Evolutionary conservation across 192 early-diverging fungal genomes (phyloP).

Genomic region (Coemansia sp.): DNA sequence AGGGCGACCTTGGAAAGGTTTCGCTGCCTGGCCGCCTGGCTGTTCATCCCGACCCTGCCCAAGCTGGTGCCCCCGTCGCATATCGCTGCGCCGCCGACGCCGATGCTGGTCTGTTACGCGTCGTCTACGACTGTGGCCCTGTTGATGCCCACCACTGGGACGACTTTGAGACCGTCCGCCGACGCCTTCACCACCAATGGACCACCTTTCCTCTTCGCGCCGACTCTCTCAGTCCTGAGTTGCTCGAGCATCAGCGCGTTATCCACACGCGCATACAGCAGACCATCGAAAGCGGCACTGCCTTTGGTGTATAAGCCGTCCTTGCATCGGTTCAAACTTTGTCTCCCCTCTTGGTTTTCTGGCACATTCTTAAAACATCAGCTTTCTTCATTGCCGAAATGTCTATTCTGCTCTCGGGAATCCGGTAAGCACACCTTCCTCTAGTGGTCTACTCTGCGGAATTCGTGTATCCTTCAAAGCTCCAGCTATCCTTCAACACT

Average conservation of each 20-base stretch:
- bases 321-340: background rate
- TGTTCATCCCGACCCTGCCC: conserved; percentile 24
- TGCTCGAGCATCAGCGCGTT: conserved; percentile 26
- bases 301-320: conserved; percentile 14
- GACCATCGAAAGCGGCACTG: conserved; percentile 16
- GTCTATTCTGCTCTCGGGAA: conserved; percentile 31
- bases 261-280: conserved; percentile 19
- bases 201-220: conserved; percentile 38
- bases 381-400: conserved; percentile 2
- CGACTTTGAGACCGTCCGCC: conserved; percentile 59
- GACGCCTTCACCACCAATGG: conserved; percentile 63
- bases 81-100: conserved; percentile 21
- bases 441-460: too few relatives aligned
- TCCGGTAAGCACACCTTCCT: conserved; percentile 16
- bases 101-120: conserved; percentile 49
- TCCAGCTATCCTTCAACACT: background rate
- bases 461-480: background rate
- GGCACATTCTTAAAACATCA: background rate
- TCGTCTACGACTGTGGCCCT: conserved; percentile 66
- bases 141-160: conserved; percentile 53
- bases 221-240: conserved; percentile 39
- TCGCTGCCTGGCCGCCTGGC: conserved; percentile 69
- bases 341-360: background rate
- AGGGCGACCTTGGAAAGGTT: conserved; percentile 66
- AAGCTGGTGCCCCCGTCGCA: conserved; percentile 39